phyloP scores from a whole-genome alignment of 768 basidiomycete genomes.

The Tricholoma flavovirens region DNA sequence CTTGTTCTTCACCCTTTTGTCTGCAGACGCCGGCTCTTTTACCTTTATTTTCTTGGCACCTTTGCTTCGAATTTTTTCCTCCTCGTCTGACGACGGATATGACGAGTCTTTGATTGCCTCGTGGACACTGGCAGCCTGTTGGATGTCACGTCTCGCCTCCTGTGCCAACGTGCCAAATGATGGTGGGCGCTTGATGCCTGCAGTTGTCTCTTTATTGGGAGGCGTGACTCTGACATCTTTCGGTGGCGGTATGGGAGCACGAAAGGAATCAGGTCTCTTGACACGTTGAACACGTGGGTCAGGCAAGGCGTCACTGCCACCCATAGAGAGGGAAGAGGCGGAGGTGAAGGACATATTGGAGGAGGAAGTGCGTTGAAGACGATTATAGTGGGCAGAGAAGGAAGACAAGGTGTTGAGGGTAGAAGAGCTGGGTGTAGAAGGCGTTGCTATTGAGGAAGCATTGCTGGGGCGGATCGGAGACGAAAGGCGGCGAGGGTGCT shows the following conservation, averaged over 20 bases:
- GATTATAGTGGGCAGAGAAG: constrained; percentile 31
- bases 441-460: constrained; percentile 39
- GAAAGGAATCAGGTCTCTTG: constrained; percentile 45
- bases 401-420: constrained; percentile 49
- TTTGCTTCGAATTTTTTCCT: constrained; percentile 58
- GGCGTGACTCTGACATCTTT: constrained; percentile 23
- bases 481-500: constrained; percentile 30
- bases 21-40: constrained; percentile 18
- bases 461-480: constrained; percentile 34
- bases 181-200: constrained; percentile 51
- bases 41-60: constrained; percentile 58
- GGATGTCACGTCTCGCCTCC: constrained; percentile 18
- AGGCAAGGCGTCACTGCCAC: constrained; percentile 31
- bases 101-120: constrained; percentile 32
- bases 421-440: constrained; percentile 61
- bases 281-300: constrained; percentile 50
- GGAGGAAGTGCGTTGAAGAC: constrained; percentile 41
- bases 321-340: constrained; percentile 35
- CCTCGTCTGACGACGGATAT: constrained; percentile 67
- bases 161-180: constrained; percentile 44
- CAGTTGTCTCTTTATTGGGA: constrained; percentile 12
- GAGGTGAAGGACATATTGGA: constrained; percentile 41
- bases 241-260: constrained; percentile 24
- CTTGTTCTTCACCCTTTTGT: constrained; percentile 19
- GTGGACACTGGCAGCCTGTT: constrained; percentile 8